These are phyloP conservation scores for Curvularia sp. DNA, from an alignment of 2,329 filamentous ascomycete genomes.

Conservation along the genomic window DNA sequence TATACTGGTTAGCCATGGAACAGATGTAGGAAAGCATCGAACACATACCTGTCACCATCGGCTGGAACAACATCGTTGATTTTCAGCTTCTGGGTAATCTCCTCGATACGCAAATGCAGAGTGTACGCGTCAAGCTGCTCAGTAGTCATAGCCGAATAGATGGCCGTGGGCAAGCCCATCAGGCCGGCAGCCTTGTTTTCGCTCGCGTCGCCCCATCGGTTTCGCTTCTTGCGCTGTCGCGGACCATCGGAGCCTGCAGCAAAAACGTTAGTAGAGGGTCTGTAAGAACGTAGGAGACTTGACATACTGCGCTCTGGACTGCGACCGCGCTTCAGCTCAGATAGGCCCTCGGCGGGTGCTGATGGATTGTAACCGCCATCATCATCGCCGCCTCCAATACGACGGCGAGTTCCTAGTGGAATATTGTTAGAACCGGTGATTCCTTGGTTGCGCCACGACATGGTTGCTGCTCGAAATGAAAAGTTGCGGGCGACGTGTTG, in stretches of 20 bases:
- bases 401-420: slow-evolving; percentile 82
- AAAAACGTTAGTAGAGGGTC: slow-evolving; percentile 20
- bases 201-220: slow-evolving; percentile 95
- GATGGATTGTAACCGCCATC: slow-evolving; percentile 57
- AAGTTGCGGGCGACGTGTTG: slow-evolving; percentile 22
- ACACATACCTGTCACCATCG: slow-evolving; percentile 87
- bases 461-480: slow-evolving; percentile 44
- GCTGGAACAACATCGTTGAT: slow-evolving; percentile 99
- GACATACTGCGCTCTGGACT: slow-evolving; percentile 81
- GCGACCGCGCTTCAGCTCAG: slow-evolving; percentile 81
- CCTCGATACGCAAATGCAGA: slow-evolving; percentile 94
- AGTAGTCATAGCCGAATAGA: slow-evolving; percentile 96
- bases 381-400: slow-evolving; percentile 74
- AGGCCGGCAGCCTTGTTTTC: slow-evolving; percentile 99
- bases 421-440: slow-evolving; percentile 99
- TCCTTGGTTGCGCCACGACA: slow-evolving; percentile 75
- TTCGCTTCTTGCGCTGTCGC: slow-evolving; percentile 95
- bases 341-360: slow-evolving; percentile 54
- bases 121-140: slow-evolving; percentile 98
- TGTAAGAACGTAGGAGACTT: not conserved
- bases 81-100: slow-evolving; percentile 98
- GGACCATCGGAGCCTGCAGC: slow-evolving; percentile 69
- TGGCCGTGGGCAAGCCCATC: slow-evolving; percentile 96
- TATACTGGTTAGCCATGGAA: slow-evolving; percentile 50
- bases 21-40: not conserved